A percentile compares a stretch with the other conserved stretches of the same genome.
phyloP scores from a whole-genome alignment of 768 basidiomycete genomes.

The Pisolithus albus region DNA sequence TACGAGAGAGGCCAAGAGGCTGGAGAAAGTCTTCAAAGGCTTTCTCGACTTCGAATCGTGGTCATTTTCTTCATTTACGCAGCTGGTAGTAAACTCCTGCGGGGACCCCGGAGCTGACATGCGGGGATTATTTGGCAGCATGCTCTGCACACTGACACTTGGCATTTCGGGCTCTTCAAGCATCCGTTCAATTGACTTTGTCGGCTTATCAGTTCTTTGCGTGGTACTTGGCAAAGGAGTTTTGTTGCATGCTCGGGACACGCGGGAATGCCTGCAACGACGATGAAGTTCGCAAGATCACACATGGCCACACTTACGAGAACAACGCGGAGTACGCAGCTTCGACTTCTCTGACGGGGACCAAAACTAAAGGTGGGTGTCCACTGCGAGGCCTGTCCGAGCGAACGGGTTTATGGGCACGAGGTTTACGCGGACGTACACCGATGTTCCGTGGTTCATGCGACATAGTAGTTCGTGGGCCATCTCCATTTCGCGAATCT shows the following conservation, averaged over 20 bases:
- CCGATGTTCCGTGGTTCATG: background rate
- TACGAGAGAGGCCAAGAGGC: background rate
- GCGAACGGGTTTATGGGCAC: constrained; percentile 1
- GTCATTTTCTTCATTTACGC: too few species aligned
- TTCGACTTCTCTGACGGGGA: constrained; percentile 24
- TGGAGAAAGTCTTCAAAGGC: background rate
- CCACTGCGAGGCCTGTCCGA: background rate
- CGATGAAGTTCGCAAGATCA: background rate
- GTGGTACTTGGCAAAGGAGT: background rate
- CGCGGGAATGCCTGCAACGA: constrained; percentile 4
- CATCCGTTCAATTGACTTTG: too few species aligned
- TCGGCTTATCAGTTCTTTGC: too few species aligned
- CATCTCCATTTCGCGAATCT: background rate
- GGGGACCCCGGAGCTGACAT: background rate
- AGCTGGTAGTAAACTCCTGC: too few species aligned
- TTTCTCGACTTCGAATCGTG: background rate
- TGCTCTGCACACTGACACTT: too few species aligned
- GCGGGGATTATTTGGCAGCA: background rate
- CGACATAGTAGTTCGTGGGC: background rate
- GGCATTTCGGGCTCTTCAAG: too few species aligned
- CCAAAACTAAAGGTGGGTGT: constrained; percentile 16
- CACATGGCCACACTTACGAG: constrained; percentile 13
- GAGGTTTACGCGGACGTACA: background rate
- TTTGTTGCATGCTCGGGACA: constrained; percentile 1
- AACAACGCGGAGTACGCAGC: constrained; percentile 21